Evolutionary conservation across 352 stramenopile genomes (phyloP).

Genomic region (Phytophthora palmivora): DNA sequence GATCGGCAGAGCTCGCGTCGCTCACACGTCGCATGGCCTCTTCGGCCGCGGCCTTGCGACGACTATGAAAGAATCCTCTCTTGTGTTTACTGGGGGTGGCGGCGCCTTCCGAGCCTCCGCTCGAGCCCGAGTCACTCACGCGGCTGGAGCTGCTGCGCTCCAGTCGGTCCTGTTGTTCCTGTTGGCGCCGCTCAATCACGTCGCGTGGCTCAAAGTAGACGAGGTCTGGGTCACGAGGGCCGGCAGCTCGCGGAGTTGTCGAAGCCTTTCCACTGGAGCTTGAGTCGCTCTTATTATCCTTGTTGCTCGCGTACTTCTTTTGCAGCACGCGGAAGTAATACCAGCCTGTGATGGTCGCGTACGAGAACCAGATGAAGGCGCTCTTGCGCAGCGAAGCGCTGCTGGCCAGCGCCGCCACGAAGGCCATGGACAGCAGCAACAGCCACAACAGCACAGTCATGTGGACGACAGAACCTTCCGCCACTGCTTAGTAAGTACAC

Average conservation of each 20-base stretch:
- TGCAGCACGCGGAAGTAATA: constrained; percentile 86
- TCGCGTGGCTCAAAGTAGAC: constrained; percentile 62
- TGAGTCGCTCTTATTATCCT: constrained; percentile 13
- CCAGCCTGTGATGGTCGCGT: constrained; percentile 83
- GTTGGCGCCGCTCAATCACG: constrained; percentile 39
- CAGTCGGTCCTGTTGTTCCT: constrained; percentile 37
- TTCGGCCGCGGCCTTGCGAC: constrained; percentile 44
- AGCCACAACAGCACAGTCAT: constrained; percentile 54
- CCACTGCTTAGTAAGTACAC: background rate
- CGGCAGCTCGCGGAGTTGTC: too few species aligned
- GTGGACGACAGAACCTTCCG: too few species aligned
- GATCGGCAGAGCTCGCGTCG: constrained; percentile 33
- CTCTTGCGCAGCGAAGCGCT: constrained; percentile 66
- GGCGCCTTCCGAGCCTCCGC: constrained; percentile 47
- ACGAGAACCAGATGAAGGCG: constrained; percentile 75
- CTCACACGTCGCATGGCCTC: constrained; percentile 47
- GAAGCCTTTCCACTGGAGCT: constrained; percentile 5
- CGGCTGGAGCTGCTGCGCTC: constrained; percentile 46
- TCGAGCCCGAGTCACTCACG: constrained; percentile 64
- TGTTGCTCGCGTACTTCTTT: constrained; percentile 50
- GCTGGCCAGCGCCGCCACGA: constrained; percentile 47
- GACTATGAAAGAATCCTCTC: constrained; percentile 48
- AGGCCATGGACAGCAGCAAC: constrained; percentile 45
- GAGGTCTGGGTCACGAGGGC: constrained; percentile 34
- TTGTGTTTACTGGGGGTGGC: constrained; percentile 45